Base-by-base conservation (phyloP, 139 green algal species). In the Chlorella sp. region DNA sequence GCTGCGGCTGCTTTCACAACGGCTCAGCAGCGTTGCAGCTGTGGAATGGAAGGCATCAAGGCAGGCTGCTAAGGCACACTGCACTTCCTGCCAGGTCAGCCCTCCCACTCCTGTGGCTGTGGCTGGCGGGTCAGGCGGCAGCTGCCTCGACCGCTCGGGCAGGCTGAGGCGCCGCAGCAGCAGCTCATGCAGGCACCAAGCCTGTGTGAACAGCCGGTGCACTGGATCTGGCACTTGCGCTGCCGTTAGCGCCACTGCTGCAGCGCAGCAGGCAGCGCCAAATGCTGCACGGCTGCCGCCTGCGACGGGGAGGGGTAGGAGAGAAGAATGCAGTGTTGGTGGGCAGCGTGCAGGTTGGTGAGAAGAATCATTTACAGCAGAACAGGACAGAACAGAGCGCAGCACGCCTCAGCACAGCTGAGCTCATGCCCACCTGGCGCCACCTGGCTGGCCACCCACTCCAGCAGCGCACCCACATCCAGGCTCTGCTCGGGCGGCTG, bases 101-200 rank as follows among this genome's bases (percentile, higher is more conserved):
- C 68, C 68, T 4, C 34, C 13, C 13, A 5, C 68, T 7, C 17
- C 24, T 2, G 3, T 34, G 2, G 36, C 36, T 24, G 16, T 3
- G 34, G 9, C 17, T 1, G 34, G 20, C 6, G 68, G 36, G 30
- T 5, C 36, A 28, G 34, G 34, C 32, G 77, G 56, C 77, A 74
- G 60, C 11, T 26, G 41, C 38, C 67, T 46, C 32, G 75, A 34
- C 17, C 46, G 77, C 77, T 62, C 46, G 11, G 34, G 8, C 58
- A 83, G 77, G 34, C 46, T 36, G 26, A 83, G 40, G 46, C 20
- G 38, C 8, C 60, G 56, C 56, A 83, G 36, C 38, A 83, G 77
- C 40, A 73, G 51, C 60, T 83, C 77, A 41, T 83, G 77, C 38
- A 75, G 77, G 60, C 60, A 74, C 77, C 77, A 83, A 4, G 77